Percentiles rank a stretch among this genome's conserved stretches.
Evolutionary conservation across 1,139 yeast species (phyloP).

Genomic region (Meyerozyma smithsonii): DNA sequence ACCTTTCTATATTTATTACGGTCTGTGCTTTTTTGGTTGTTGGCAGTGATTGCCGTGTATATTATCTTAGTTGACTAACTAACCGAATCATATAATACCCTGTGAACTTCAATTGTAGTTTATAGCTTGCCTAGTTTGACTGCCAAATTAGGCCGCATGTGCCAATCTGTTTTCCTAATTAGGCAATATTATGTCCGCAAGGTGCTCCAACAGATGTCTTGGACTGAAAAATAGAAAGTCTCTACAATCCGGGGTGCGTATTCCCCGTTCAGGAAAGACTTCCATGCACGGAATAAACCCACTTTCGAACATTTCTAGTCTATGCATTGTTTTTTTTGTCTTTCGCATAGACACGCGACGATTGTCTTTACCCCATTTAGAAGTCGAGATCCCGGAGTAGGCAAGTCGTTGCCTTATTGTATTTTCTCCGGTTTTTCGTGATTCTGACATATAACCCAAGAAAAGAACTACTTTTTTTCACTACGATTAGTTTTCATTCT

Average conservation of each 20-base stretch:
- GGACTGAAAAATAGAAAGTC: not conserved
- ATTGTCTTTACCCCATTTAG: not conserved
- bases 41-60: not conserved
- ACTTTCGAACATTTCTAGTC: not conserved
- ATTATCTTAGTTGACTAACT: not conserved
- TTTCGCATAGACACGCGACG: no score
- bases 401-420: no score
- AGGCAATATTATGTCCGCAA: no score
- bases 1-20: not conserved
- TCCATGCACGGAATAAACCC: not conserved
- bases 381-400: not conserved
- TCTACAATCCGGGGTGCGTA: not conserved
- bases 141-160: no score
- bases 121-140: no score
- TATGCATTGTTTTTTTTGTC: not conserved
- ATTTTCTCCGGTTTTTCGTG: no score
- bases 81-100: not conserved
- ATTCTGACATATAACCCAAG: no score
- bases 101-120: not conserved
- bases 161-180: not conserved
- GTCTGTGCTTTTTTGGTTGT: not conserved
- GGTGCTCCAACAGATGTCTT: not conserved
- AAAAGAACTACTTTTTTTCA: no score
- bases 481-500: no score
- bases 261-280: not conserved